Evolutionary conservation across 75 land plant genomes (phyloP).

Genomic region (Pinus tabuliformis): DNA sequence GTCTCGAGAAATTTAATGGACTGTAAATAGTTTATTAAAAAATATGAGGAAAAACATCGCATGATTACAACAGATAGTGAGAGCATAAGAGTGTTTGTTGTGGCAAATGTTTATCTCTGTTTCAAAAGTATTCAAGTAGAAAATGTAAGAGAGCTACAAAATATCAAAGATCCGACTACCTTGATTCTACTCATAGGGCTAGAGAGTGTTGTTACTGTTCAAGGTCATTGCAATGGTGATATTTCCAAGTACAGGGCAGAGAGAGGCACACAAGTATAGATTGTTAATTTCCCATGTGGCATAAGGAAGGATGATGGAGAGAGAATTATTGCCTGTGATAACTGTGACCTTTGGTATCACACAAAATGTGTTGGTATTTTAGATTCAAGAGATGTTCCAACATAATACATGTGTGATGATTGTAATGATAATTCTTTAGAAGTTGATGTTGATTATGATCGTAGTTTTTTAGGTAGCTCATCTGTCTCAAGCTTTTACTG

Average conservation of each 20-base stretch:
- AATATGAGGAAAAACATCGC: not conserved
- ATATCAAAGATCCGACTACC: slow-evolving; percentile 23
- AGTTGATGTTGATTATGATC: not conserved
- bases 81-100: slow-evolving; percentile 34
- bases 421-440: slow-evolving; percentile 10
- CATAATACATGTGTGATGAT: slow-evolving; percentile 49
- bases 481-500: not conserved
- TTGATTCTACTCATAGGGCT: slow-evolving; percentile 37
- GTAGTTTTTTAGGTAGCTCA: not conserved
- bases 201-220: slow-evolving; percentile 30
- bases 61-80: not conserved
- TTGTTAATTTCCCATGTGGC: slow-evolving; percentile 81
- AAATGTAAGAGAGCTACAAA: slow-evolving; percentile 28
- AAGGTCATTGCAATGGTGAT: slow-evolving; percentile 46
- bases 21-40: too few relatives aligned
- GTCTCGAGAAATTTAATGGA: too few relatives aligned
- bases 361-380: slow-evolving; percentile 76
- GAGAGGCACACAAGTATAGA: slow-evolving; percentile 80
- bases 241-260: slow-evolving; percentile 58
- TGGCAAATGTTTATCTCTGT: slow-evolving; percentile 45
- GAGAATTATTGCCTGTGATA: slow-evolving; percentile 89
- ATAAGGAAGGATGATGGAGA: slow-evolving; percentile 95
- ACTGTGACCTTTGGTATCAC: slow-evolving; percentile 90
- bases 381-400: slow-evolving; percentile 59
- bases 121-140: slow-evolving; percentile 47